These are phyloP conservation scores for Calonectria multiphialidica DNA, from an alignment of 2,329 filamentous ascomycete genomes.

Conservation along the genomic window DNA sequence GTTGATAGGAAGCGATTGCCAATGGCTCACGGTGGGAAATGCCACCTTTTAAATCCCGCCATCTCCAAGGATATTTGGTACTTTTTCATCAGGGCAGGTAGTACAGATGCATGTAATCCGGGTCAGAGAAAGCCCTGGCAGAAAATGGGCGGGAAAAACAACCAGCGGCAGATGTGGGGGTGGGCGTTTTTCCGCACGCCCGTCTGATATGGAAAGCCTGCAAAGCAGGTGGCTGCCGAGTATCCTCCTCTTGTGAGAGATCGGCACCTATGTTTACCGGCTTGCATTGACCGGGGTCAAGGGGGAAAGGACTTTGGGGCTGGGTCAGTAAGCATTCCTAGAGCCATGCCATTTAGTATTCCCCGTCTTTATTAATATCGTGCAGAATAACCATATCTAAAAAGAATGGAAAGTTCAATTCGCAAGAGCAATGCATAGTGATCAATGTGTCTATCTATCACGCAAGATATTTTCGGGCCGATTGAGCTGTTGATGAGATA, in stretches of 20 bases:
- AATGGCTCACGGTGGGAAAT: not conserved
- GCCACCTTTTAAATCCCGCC: not conserved
- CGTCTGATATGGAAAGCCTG: not conserved
- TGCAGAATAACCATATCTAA: too few species aligned
- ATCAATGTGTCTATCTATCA: not conserved
- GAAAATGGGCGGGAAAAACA: not conserved
- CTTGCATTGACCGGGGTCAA: not conserved
- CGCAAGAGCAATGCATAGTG: not conserved
- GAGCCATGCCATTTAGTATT: too few species aligned
- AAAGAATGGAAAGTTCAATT: too few species aligned
- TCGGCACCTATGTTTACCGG: not conserved
- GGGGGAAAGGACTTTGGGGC: too few species aligned
- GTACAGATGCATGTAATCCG: not conserved
- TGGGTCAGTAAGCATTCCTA: too few species aligned
- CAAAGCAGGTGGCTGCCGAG: not conserved
- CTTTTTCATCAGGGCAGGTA: not conserved
- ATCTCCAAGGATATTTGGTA: not conserved
- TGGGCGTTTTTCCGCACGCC: not conserved
- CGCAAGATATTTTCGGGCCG: not conserved
- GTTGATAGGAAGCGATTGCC: not conserved
- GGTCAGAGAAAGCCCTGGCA: not conserved
- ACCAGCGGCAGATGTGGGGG: not conserved
- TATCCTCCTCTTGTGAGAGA: not conserved
- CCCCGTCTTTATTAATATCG: too few species aligned
- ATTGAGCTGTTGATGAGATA: not conserved